These are phyloP conservation scores for Cnidoscolus chayamansa DNA, from an alignment of 441 rosid species.

Conservation along the genomic window DNA sequence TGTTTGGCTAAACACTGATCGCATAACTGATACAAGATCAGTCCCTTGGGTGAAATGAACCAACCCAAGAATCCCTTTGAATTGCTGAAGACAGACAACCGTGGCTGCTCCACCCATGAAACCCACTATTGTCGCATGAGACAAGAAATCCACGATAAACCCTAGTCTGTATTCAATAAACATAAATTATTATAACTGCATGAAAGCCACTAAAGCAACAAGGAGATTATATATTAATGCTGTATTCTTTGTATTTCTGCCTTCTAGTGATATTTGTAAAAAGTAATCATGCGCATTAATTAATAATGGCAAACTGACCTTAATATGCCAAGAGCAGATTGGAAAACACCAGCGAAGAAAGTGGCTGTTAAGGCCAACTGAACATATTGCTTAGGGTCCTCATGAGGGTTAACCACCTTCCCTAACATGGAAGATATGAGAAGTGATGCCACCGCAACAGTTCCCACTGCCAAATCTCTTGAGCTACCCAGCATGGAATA, in stretches of 20 bases:
- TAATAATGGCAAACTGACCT: slow-evolving; percentile 38
- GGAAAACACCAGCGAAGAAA: slow-evolving; percentile 71
- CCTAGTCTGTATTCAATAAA: slow-evolving; percentile 57
- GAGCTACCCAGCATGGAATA: slow-evolving; percentile 87
- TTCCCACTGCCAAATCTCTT: slow-evolving; percentile 79
- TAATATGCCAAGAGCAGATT: slow-evolving; percentile 67
- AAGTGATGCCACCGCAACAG: slow-evolving; percentile 74
- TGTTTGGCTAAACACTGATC: slow-evolving; percentile 69
- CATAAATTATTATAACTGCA: not conserved
- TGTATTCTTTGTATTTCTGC: too few species aligned
- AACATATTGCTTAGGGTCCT: slow-evolving; percentile 60
- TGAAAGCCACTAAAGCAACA: too few species aligned
- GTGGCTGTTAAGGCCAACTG: slow-evolving; percentile 86
- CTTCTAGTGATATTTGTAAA: too few species aligned
- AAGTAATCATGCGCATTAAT: too few species aligned
- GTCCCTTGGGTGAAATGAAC: slow-evolving; percentile 66
- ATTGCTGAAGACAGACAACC: slow-evolving; percentile 78
- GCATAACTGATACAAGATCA: slow-evolving; percentile 65
- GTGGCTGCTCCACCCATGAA: slow-evolving; percentile 96
- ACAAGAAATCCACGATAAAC: slow-evolving; percentile 78
- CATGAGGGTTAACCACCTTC: slow-evolving; percentile 54
- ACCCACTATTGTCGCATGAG: slow-evolving; percentile 89
- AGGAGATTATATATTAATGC: too few species aligned
- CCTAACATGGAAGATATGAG: slow-evolving; percentile 70
- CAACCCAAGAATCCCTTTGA: slow-evolving; percentile 74